phyloP scores from a whole-genome alignment of 768 basidiomycete genomes.

The Pluteus cervinus region DNA sequence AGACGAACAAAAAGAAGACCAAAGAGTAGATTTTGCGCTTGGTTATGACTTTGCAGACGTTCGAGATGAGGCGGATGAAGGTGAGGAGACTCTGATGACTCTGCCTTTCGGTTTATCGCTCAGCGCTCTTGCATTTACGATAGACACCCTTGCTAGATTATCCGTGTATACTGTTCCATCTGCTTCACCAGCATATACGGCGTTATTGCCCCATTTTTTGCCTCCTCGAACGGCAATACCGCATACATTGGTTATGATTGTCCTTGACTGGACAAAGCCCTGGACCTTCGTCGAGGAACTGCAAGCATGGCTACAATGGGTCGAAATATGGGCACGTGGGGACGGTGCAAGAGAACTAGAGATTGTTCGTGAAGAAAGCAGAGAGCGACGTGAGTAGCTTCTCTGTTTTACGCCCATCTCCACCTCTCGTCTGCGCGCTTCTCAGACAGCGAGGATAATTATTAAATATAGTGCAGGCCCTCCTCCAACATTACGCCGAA shows the following conservation, averaged over 20 bases:
- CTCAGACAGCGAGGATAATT: constrained; percentile 5
- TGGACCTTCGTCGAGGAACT: constrained; percentile 88
- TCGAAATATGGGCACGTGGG: constrained; percentile 74
- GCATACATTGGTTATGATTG: constrained; percentile 76
- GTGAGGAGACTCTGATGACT: constrained; percentile 33
- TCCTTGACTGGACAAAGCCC: constrained; percentile 93
- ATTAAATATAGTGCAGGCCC: constrained; percentile 62
- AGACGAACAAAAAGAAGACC: constrained; percentile 53
- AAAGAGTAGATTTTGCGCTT: constrained; percentile 71
- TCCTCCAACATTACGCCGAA: constrained; percentile 87
- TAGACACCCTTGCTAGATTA: constrained; percentile 84
- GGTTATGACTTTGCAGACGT: constrained; percentile 93
- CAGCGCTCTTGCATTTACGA: constrained; percentile 4
- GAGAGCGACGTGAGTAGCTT: constrained; percentile 66
- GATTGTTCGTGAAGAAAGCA: constrained; percentile 72
- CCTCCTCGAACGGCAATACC: constrained; percentile 62
- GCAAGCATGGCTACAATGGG: constrained; percentile 78
- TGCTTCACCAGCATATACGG: constrained; percentile 60
- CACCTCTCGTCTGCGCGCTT: too few species aligned
- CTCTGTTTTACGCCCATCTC: constrained; percentile 5
- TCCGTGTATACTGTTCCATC: constrained; percentile 92
- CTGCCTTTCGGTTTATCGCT: constrained; percentile 3
- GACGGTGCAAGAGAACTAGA: constrained; percentile 68
- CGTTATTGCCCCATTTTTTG: constrained; percentile 72
- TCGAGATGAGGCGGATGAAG: constrained; percentile 91